Conservation (phyloP, 768 basidiomycete species). For the Neoboletus subvelutipes region DNA sequence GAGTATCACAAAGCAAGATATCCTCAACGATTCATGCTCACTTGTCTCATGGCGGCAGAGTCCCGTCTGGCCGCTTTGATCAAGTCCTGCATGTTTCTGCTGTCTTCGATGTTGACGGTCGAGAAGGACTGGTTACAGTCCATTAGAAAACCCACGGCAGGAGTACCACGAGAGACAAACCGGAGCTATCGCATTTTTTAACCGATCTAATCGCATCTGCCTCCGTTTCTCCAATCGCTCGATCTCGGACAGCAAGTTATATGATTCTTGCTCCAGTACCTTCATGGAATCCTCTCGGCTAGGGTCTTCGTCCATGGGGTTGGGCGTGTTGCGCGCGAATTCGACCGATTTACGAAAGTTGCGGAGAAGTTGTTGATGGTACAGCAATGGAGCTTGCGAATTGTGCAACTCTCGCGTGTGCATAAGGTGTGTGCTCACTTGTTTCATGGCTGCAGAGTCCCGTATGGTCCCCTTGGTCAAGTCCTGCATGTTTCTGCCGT, state of each 20-base stretch:
- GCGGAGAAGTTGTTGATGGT: too few relatives aligned
- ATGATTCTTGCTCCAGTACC: conserved; percentile 20
- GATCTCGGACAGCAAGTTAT: conserved; percentile 41
- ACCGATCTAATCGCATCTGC: conserved; percentile 25
- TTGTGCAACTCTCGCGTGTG: too few relatives aligned
- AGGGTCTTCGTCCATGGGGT: conserved; percentile 27
- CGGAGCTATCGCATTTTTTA: conserved; percentile 33
- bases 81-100: conserved; percentile 48
- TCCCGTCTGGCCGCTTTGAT: conserved; percentile 45
- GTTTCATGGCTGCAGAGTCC: conserved; percentile 43
- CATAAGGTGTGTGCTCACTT: conserved; percentile 11
- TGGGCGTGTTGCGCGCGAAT: too few relatives aligned
- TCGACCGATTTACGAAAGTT: too few relatives aligned
- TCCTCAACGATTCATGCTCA: neutral
- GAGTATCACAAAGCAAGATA: neutral
- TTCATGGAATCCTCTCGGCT: conserved; percentile 8
- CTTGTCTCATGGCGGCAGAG: conserved; percentile 40
- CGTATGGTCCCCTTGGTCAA: conserved; percentile 47
- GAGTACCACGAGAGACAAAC: conserved; percentile 15
- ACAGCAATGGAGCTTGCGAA: too few relatives aligned
- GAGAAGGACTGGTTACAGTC: conserved; percentile 49
- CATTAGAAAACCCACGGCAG: too few relatives aligned
- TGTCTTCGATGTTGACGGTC: conserved; percentile 58
- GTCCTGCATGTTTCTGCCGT: conserved; percentile 50
- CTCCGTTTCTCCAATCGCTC: conserved; percentile 36